Conservation (phyloP, 768 basidiomycete genomes). For the Amanita subjunquillea region DNA sequence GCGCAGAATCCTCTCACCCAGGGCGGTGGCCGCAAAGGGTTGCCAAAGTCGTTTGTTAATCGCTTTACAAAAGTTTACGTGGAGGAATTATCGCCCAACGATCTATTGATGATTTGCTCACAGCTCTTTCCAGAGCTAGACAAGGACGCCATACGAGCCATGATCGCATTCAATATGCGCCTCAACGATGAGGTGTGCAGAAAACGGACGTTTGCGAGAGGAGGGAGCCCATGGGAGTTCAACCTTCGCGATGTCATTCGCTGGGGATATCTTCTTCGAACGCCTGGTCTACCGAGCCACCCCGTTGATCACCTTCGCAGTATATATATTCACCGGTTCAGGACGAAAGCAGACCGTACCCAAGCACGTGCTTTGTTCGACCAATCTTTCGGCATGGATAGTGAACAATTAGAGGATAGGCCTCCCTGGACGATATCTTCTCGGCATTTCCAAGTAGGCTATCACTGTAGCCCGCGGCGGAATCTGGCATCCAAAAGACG, state of each 20-base stretch:
- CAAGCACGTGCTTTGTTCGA: conserved; percentile 45
- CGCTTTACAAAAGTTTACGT: conserved; percentile 97
- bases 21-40: conserved; percentile 93
- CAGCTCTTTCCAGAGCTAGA: conserved; percentile 60
- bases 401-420: conserved; percentile 12
- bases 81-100: conserved; percentile 69
- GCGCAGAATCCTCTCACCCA: conserved; percentile 96
- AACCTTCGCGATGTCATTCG: conserved; percentile 91
- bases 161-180: conserved; percentile 75
- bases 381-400: conserved; percentile 29
- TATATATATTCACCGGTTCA: conserved; percentile 82
- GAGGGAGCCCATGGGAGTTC: conserved; percentile 95
- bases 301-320: conserved; percentile 58
- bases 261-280: conserved; percentile 58
- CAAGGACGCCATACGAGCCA: conserved; percentile 42
- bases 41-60: conserved; percentile 96
- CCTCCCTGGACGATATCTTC: conserved; percentile 36
- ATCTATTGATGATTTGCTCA: conserved; percentile 70
- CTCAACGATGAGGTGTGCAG: conserved; percentile 60
- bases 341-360: conserved; percentile 55
- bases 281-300: conserved; percentile 22
- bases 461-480: conserved; percentile 30
- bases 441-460: conserved; percentile 54
- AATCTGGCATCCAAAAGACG: conserved; percentile 25
- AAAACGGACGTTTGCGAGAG: conserved; percentile 57